Conservation (phyloP, 352 stramenopile genomes). For the Phytophthora ramorum region DNA sequence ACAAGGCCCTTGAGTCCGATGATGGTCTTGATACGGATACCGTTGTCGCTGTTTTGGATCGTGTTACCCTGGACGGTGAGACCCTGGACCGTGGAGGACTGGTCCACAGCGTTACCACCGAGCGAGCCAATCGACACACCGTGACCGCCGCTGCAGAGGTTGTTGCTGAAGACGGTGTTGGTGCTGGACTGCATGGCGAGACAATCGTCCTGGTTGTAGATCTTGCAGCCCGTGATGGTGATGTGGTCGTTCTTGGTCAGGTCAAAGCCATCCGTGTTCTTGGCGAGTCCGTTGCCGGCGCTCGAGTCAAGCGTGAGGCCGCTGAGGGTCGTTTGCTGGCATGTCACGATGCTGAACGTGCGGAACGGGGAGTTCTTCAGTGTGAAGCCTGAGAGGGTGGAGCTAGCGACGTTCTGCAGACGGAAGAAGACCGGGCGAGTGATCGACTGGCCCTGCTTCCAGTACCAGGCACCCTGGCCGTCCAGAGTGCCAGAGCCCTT, state of each 20-base stretch:
- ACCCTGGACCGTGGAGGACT: slow-evolving; percentile 32
- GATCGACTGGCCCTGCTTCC: slow-evolving; percentile 38
- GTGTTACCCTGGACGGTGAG: slow-evolving; percentile 34
- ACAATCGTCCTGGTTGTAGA: too few species aligned
- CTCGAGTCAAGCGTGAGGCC: slow-evolving; percentile 25
- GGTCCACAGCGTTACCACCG: slow-evolving; percentile 29
- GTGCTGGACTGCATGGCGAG: too few species aligned
- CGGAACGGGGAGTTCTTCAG: slow-evolving; percentile 45
- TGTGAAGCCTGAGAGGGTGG: slow-evolving; percentile 35
- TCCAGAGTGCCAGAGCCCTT: slow-evolving; percentile 39
- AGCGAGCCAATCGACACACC: slow-evolving; percentile 47
- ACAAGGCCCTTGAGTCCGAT: slow-evolving; percentile 26
- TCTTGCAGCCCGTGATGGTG: too few species aligned
- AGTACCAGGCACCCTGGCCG: slow-evolving; percentile 50
- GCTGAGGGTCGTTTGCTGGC: slow-evolving; percentile 23
- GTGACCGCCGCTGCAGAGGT: too few species aligned
- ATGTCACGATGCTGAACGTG: slow-evolving; percentile 40
- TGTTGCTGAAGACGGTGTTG: too few species aligned
- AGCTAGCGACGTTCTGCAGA: slow-evolving; percentile 32
- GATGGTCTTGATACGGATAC: slow-evolving; percentile 34
- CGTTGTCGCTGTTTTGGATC: slow-evolving; percentile 32
- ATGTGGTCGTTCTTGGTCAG: too few species aligned
- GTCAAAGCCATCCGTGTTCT: too few species aligned
- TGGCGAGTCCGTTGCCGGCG: slow-evolving; percentile 21
- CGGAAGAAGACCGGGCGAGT: slow-evolving; percentile 43